These are phyloP conservation scores for Petunia axillaris DNA, from an alignment of 257 asterid species.

Conservation along the genomic window DNA sequence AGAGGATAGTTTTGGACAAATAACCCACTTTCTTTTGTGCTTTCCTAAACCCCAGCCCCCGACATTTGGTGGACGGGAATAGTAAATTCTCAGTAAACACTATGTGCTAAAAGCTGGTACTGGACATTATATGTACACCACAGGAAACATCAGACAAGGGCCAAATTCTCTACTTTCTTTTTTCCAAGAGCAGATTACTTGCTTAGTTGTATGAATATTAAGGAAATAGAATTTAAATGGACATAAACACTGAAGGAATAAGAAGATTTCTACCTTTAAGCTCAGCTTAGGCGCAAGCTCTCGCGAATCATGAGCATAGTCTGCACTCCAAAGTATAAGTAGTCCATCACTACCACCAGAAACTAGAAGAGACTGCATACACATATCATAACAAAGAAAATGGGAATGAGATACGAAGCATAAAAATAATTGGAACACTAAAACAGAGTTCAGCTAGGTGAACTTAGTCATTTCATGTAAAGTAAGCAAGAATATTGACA, in stretches of 20 bases:
- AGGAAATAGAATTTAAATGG: background rate
- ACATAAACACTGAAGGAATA: slow-evolving; percentile 7
- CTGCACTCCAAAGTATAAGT: slow-evolving; percentile 98
- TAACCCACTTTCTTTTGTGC: no score
- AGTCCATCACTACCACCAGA: slow-evolving; percentile 99
- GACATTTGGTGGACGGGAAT: no score
- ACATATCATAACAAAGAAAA: slow-evolving; percentile 36
- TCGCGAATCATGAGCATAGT: slow-evolving; percentile 89
- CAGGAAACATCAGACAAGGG: background rate
- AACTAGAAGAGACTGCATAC: slow-evolving; percentile 82
- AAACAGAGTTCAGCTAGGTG: background rate
- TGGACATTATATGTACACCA: no score
- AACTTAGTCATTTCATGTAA: background rate
- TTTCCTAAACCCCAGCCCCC: no score
- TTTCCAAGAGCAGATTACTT: background rate
- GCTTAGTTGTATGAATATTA: background rate
- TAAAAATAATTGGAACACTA: background rate
- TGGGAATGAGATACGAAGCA: slow-evolving; percentile 17
- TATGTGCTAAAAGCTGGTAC: no score
- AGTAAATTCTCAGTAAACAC: no score
- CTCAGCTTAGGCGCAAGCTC: slow-evolving; percentile 97
- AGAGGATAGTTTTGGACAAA: no score
- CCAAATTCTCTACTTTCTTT: background rate
- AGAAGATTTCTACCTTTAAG: slow-evolving; percentile 60
- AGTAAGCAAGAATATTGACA: no score